phyloP scores from a whole-genome alignment of 306 rosid species.

The Acacia melanoxylon region DNA sequence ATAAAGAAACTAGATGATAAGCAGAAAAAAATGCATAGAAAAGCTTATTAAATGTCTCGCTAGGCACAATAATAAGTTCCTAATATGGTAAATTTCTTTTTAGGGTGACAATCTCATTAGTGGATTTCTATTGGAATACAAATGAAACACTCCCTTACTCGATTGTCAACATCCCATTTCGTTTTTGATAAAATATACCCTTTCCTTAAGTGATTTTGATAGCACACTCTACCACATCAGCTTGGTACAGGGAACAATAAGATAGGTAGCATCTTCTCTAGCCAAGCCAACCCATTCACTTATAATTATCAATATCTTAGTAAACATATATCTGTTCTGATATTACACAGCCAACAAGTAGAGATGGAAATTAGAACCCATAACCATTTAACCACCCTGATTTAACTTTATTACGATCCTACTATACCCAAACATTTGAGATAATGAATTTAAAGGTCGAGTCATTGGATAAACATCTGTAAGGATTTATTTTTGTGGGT shows the following conservation, averaged over 20 bases:
- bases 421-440: background rate
- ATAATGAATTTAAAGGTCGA: background rate
- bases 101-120: background rate
- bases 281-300: background rate
- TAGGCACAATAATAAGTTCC: constrained; percentile 5
- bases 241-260: background rate
- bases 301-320: background rate
- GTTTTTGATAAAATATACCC: background rate
- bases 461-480: background rate
- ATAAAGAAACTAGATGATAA: constrained; percentile 18
- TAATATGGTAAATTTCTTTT: background rate
- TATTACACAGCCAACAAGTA: background rate
- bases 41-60: background rate
- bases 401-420: background rate
- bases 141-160: background rate
- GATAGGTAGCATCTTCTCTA: background rate
- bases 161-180: background rate
- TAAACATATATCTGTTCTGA: background rate
- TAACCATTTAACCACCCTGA: background rate
- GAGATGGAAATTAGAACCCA: background rate
- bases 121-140: constrained; percentile 18
- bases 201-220: background rate
- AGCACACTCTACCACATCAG: background rate
- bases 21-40: constrained; percentile 9
- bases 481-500: background rate